Percentiles rank a stretch among this genome's conserved stretches.
These are phyloP conservation scores for Fusarium pseudocircinatum DNA, from an alignment of 2,329 filamentous ascomycete species.

Conservation along the genomic window DNA sequence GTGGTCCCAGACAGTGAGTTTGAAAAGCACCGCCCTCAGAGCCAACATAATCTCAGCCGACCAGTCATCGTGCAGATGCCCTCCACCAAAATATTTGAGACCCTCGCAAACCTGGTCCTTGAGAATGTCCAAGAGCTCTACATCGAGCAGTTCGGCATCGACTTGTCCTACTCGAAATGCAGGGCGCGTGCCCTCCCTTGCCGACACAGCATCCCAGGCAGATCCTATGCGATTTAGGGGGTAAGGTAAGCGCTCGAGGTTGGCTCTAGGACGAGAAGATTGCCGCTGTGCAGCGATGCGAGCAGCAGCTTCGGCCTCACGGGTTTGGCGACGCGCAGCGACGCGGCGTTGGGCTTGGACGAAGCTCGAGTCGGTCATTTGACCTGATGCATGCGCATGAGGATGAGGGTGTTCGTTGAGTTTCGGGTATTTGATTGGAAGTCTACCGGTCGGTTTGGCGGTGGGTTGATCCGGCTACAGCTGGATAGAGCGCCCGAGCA, in stretches of 20 bases:
- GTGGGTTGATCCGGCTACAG: background rate
- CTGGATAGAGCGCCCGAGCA: background rate
- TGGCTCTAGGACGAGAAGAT: conserved; percentile 62
- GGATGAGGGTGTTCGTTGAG: conserved; percentile 37
- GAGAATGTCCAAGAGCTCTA: conserved; percentile 87
- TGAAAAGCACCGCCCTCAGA: conserved; percentile 85
- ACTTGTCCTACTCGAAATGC: conserved; percentile 95
- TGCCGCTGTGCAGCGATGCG: conserved; percentile 61
- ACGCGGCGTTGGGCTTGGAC: conserved; percentile 90
- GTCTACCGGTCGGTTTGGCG: background rate
- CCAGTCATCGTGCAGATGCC: conserved; percentile 84
- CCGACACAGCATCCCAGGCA: conserved; percentile 76
- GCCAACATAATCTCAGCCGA: conserved; percentile 83
- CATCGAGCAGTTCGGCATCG: conserved; percentile 93
- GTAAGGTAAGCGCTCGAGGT: conserved; percentile 67
- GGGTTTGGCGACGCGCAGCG: conserved; percentile 79
- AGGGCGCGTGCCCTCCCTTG: conserved; percentile 81
- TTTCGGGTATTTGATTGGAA: background rate
- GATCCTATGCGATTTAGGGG: conserved; percentile 69
- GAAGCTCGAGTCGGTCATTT: conserved; percentile 73
- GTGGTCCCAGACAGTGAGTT: conserved; percentile 96
- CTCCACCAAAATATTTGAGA: conserved; percentile 83
- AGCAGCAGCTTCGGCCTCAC: conserved; percentile 72
- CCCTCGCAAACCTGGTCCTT: conserved; percentile 88
- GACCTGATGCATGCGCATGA: conserved; percentile 48